Evolutionary conservation across 106 monocot species (phyloP).

Genomic region (Gastrodia elata): DNA sequence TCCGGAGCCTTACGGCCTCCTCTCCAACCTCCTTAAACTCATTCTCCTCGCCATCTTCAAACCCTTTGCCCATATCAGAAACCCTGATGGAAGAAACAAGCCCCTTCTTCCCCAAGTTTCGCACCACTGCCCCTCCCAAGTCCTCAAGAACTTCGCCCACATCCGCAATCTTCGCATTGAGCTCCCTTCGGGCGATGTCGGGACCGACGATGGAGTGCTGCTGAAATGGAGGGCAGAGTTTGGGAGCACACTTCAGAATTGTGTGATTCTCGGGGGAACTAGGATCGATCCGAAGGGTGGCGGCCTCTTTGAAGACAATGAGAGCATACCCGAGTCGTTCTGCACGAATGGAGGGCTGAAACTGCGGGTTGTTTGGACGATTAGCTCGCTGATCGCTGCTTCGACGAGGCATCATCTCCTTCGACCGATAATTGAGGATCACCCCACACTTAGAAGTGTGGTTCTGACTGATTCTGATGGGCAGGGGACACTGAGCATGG

Average conservation of each 20-base stretch:
- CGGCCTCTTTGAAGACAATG: constrained; percentile 24
- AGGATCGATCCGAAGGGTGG: constrained; percentile 25
- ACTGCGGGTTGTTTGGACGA: constrained; percentile 80
- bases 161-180: constrained; percentile 52
- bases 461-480: constrained; percentile 68
- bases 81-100: constrained; percentile 20
- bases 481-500: constrained; percentile 69
- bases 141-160: constrained; percentile 64
- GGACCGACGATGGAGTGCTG: constrained; percentile 69
- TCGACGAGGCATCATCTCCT: constrained; percentile 78
- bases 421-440: constrained; percentile 63
- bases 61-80: constrained; percentile 48
- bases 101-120: constrained; percentile 70
- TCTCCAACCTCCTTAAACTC: constrained; percentile 59
- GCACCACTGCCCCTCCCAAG: constrained; percentile 72
- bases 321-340: constrained; percentile 83
- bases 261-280: constrained; percentile 76
- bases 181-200: constrained; percentile 76
- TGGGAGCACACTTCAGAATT: constrained; percentile 77
- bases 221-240: constrained; percentile 84
- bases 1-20: constrained; percentile 41
- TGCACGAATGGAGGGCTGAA: constrained; percentile 79
- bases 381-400: constrained; percentile 78
- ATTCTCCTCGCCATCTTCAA: constrained; percentile 51
- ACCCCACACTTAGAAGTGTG: constrained; percentile 59